Evolutionary conservation across 441 rosid species (phyloP), one percentile per base, ranked within the genome.

Genomic region (Manihot esculenta): DNA sequence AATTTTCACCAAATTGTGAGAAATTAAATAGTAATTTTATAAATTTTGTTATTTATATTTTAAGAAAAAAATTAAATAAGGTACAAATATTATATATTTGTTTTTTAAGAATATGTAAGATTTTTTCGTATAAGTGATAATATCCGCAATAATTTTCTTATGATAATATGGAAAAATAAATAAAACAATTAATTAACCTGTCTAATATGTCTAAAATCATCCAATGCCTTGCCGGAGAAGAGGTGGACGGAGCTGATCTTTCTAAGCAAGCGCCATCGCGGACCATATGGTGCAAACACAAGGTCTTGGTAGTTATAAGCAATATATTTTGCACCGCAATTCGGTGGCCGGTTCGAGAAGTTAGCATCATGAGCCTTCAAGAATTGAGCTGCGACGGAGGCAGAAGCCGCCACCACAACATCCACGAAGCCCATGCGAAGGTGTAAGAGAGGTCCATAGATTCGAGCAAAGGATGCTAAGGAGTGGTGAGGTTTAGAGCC

Each of bases 221-320:
- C 94, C 44, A 92, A 77, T n/a, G 94, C 92, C 83, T 88, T 89
- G 77, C 80, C 81, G 45, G 96, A 92, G 81, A 89, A 92, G 1
- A 92, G 81, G 74, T 92, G 96, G 67, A 89, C 83, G 67, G 90
- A 75, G 72, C 84, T 84, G 45, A 92, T 92, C 81, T 92, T 92
- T 69, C 96, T 63, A 17, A 92, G 76, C 90, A 88, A n/a, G 51
- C 97, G 82, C 97, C 97, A 92, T 72, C 94, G 47, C 9, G 87
- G 81, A 12, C 97, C 97, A 44, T 92, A 88, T 0, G 97, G 97
- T 1, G 96, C 90, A 68, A 92, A 89, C 67, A 89, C 97, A 24
- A 92, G 83, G 80, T 92, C 97, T 51, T 89, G 96, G 11, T 89
- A 88, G 47, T 92, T 92, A 44, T 92, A 92, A 2, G 97, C 94